These are phyloP conservation scores for Desmodesmus armatus DNA, from an alignment of 139 green algal species.

Conservation along the genomic window DNA sequence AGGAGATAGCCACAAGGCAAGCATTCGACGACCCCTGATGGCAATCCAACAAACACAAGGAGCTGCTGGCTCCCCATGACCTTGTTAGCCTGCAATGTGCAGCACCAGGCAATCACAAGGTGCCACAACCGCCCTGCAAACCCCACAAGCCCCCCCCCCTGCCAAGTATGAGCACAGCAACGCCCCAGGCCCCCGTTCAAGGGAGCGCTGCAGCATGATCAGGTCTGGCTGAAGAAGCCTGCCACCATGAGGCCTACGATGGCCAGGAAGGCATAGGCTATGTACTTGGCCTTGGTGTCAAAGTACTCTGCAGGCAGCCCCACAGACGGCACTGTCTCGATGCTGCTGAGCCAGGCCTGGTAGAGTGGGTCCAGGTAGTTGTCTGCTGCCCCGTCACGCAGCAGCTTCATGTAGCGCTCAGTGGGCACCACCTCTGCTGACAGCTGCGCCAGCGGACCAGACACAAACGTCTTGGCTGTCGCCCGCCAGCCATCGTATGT, in stretches of 20 bases:
- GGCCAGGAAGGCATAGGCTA: slow-evolving; percentile 54
- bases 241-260: slow-evolving; percentile 36
- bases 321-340: slow-evolving; percentile 36
- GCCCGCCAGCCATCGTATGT: slow-evolving; percentile 57
- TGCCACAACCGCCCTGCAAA: not conserved
- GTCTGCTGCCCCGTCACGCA: slow-evolving; percentile 59
- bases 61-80: too few relatives aligned
- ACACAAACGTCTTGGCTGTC: slow-evolving; percentile 52
- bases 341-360: slow-evolving; percentile 49
- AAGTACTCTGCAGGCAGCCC: slow-evolving; percentile 60
- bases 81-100: too few relatives aligned
- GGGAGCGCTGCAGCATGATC: not conserved
- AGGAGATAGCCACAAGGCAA: too few relatives aligned
- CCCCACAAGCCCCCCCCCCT: too few relatives aligned
- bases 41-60: too few relatives aligned
- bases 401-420: slow-evolving; percentile 52
- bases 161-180: too few relatives aligned
- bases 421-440: slow-evolving; percentile 50
- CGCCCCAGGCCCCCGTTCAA: too few relatives aligned
- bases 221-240: slow-evolving; percentile 46
- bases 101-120: not conserved
- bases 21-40: too few relatives aligned
- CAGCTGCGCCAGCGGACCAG: slow-evolving; percentile 38
- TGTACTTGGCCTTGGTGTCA: slow-evolving; percentile 57
- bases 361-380: slow-evolving; percentile 65